Percentiles rank a stretch among this genome's conserved stretches.
Conservation (phyloP, 2,329 filamentous ascomycete genomes). For the Proliferodiscus dingleyae region DNA sequence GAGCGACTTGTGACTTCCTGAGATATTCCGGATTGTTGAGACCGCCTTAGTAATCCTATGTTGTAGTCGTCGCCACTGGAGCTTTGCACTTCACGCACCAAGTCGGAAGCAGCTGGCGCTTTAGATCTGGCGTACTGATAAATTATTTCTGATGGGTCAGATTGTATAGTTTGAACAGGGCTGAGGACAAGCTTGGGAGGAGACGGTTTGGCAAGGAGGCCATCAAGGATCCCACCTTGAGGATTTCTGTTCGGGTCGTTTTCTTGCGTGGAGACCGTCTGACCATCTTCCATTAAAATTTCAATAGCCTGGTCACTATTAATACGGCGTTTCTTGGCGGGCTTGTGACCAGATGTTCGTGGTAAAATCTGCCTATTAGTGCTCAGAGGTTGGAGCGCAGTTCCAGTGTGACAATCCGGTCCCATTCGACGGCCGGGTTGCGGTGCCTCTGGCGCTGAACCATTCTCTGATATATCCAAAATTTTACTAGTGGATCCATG, state of each 20-base stretch:
- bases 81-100: neutral
- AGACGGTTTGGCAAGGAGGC: conserved; percentile 22
- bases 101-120: neutral
- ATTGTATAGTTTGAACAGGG: neutral
- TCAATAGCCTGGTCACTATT: conserved; percentile 15
- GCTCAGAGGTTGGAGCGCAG: conserved; percentile 24
- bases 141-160: neutral
- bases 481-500: neutral
- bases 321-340: conserved; percentile 16
- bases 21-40: neutral
- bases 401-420: conserved; percentile 1
- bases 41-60: neutral
- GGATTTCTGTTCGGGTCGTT: neutral
- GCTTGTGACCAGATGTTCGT: conserved; percentile 15
- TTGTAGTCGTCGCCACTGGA: neutral
- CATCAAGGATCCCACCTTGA: conserved; percentile 9
- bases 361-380: conserved; percentile 26
- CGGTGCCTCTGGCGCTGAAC: neutral
- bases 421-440: neutral
- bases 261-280: conserved; percentile 3
- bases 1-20: neutral
- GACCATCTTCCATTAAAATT: conserved; percentile 25
- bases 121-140: neutral
- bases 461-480: neutral
- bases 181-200: conserved; percentile 18